Percentiles rank a stretch among this genome's conserved stretches.
Conservation (phyloP, 192 early-diverging fungal species). For the Umbelopsis sp. region DNA sequence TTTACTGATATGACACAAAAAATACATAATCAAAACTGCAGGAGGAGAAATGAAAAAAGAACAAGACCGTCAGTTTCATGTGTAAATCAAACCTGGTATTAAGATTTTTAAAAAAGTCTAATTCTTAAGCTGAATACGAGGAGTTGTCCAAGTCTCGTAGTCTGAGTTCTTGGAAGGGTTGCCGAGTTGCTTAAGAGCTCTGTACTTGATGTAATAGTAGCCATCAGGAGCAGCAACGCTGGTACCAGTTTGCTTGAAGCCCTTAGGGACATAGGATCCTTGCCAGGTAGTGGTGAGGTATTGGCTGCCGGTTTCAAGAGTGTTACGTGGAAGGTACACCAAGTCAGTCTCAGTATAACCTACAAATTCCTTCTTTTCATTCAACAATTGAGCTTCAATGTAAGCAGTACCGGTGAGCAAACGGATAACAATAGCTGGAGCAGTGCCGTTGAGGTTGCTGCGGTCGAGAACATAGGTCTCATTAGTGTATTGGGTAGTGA, state of each 20-base stretch:
- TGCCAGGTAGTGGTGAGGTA: slow-evolving; percentile 26
- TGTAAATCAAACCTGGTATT: neutral
- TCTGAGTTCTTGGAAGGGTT: slow-evolving; percentile 31
- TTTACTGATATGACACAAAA: too few relatives aligned
- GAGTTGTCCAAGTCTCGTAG: slow-evolving; percentile 25
- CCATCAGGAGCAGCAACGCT: slow-evolving; percentile 24
- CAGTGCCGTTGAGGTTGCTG: neutral
- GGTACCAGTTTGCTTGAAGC: neutral
- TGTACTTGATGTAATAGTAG: slow-evolving; percentile 27
- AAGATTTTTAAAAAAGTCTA: neutral
- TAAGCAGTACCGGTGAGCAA: slow-evolving; percentile 33
- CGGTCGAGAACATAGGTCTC: slow-evolving; percentile 23
- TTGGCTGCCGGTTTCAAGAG: neutral
- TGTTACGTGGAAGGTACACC: slow-evolving; percentile 27
- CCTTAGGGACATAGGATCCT: slow-evolving; percentile 24
- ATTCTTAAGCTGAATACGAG: slow-evolving; percentile 31
- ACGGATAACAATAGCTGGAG: slow-evolving; percentile 17
- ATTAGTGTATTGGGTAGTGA: slow-evolving; percentile 4
- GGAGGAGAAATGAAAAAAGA: too few relatives aligned
- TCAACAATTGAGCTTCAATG: slow-evolving; percentile 24
- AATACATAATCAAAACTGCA: too few relatives aligned
- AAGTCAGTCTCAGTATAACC: slow-evolving; percentile 24
- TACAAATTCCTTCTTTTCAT: slow-evolving; percentile 22
- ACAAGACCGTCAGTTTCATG: too few relatives aligned
- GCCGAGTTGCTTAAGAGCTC: slow-evolving; percentile 35